Base-by-base conservation (phyloP, 2,329 filamentous ascomycete species). In the Ophiostoma quercus region DNA sequence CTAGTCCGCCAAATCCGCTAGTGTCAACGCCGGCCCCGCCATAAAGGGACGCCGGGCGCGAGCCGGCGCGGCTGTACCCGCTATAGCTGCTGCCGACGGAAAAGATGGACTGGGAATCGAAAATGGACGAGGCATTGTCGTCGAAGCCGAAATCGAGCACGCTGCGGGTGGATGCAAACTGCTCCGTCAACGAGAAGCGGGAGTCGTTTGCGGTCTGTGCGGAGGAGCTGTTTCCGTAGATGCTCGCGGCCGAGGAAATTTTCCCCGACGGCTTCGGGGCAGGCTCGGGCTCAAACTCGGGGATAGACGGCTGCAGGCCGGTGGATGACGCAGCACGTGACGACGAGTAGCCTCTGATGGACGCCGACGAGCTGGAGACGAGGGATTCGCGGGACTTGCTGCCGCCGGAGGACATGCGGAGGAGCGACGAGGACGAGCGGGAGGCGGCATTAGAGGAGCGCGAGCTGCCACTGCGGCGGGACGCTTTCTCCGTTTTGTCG, bases 131-230 rank as follows among this genome's bases (percentile, higher is more conserved):
- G 25, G 77, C 79, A 19, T 34, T 67, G 72, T 84, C 82, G 73
- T 84, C 82, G 69, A 81, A 82, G 73, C 78, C 82, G 68, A 84
- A 82, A 66, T 83, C 81, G 67, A 80, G 81, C 71, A 84, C 82
- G 66, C 77, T 78, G 41, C 81, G 77, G 6, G 82, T 84, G 47
- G 80, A 76, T 25, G 82, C 81, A 70, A 84, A 84, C 69, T 84
- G 81, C 63, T 83, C 81, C 65, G 79, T 80, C 66, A 84, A 77
- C 2, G 82, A 84, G 75, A 80, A 81, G 65, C 82, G 80, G 34
- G 81, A 83, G 14, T 77, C 77, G n/a, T 76, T 76, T 39, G 79
- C 77, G 37, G 79, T 77, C 62, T 80, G 74, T 19, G 62, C 77
- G 34, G 79, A 77, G 63, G 80, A 74, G 22, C 54, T 68, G 66